These are phyloP conservation scores for Marasmius sp. DNA, from an alignment of 1,284 basidiomycete species.

Conservation along the genomic window DNA sequence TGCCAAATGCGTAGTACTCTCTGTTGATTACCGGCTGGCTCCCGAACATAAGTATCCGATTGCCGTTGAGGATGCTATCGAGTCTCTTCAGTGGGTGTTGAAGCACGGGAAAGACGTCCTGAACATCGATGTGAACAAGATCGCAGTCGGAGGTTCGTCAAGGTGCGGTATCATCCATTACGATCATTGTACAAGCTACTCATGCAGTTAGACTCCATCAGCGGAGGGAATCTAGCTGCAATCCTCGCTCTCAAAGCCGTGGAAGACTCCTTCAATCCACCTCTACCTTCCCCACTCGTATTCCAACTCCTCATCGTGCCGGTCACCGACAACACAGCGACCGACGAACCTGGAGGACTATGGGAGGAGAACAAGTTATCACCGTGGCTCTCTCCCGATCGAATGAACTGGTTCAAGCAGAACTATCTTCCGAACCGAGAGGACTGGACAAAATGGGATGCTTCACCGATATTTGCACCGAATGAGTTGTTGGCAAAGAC, in stretches of 20 bases:
- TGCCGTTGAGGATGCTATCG: conserved; percentile 71
- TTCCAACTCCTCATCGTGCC: conserved; percentile 72
- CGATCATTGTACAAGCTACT: too few species aligned
- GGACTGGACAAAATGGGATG: conserved; percentile 65
- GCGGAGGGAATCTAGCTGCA: conserved; percentile 73
- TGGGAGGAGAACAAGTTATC: conserved; percentile 63
- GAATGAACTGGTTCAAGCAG: conserved; percentile 73
- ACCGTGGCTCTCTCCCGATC: conserved; percentile 57
- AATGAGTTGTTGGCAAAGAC: conserved; percentile 48
- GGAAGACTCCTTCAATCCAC: conserved; percentile 34
- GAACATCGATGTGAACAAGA: conserved; percentile 20
- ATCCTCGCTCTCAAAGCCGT: conserved; percentile 66
- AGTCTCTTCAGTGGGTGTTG: conserved; percentile 64
- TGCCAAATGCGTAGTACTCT: conserved; percentile 55
- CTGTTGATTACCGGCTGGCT: conserved; percentile 73
- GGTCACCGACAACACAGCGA: conserved; percentile 70
- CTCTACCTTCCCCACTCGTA: conserved; percentile 46
- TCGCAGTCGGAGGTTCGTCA: conserved; percentile 64
- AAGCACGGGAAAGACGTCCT: conserved; percentile 40
- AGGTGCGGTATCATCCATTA: conserved; percentile 40
- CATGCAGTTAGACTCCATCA: conserved; percentile 22
- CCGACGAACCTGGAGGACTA: conserved; percentile 20
- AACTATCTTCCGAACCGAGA: conserved; percentile 65
- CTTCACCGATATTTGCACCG: conserved; percentile 68
- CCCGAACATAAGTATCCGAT: conserved; percentile 76